Evolutionary conservation across 208 protist species (phyloP).

Genomic region (Trypanosoma scelopori): DNA sequence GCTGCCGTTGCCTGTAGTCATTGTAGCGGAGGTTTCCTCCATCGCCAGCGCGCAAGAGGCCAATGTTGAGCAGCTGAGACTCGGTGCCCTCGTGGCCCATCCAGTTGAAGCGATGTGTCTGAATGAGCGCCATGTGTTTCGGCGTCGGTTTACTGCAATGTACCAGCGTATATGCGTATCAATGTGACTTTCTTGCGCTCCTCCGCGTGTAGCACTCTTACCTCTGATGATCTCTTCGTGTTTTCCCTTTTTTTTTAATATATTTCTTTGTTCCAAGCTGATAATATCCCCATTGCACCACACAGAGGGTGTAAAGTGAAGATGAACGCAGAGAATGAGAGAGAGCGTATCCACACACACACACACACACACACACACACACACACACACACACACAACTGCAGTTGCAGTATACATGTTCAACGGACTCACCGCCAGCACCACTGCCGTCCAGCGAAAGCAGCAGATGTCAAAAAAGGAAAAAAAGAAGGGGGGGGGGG

Average conservation of each 20-base stretch:
- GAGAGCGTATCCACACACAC: too few relatives aligned
- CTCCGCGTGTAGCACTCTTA: not conserved
- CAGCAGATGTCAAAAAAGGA: not conserved
- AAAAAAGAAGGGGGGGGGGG: not conserved
- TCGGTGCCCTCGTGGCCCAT: slow-evolving; percentile 85
- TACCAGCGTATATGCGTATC: too few relatives aligned
- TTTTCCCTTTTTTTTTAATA: slow-evolving; percentile 1
- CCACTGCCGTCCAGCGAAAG: too few relatives aligned
- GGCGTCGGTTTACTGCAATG: too few relatives aligned
- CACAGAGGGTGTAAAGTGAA: not conserved
- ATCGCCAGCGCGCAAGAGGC: slow-evolving; percentile 38
- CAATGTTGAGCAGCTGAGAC: slow-evolving; percentile 47
- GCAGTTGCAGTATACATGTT: too few relatives aligned
- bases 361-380: too few relatives aligned
- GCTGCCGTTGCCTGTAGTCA: slow-evolving; percentile 63
- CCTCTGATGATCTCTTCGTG: not conserved
- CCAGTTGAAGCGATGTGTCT: slow-evolving; percentile 84
- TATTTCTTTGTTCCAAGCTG: not conserved
- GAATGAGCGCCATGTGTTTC: slow-evolving; percentile 38
- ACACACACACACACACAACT: too few relatives aligned
- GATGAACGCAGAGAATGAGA: not conserved
- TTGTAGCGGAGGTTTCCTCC: slow-evolving; percentile 33
- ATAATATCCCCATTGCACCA: not conserved
- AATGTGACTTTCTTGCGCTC: too few relatives aligned
- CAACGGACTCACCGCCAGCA: too few relatives aligned